A percentile compares a stretch with the other conserved stretches of the same genome.
Evolutionary conservation across 1,284 basidiomycete species (phyloP).

Genomic region (Pseudozyma thailandica): DNA sequence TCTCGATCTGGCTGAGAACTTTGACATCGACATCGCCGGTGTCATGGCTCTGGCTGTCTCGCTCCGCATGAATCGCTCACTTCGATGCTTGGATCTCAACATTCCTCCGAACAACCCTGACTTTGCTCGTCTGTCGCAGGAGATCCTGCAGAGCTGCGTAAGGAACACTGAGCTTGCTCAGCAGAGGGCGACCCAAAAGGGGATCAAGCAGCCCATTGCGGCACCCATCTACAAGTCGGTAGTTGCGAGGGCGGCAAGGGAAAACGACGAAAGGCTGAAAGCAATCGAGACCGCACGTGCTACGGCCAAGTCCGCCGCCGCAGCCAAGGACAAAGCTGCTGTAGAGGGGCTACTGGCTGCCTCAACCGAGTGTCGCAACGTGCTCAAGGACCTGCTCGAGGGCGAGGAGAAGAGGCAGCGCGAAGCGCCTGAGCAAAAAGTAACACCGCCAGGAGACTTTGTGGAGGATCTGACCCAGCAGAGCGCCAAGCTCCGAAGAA

Average conservation of each 20-base stretch:
- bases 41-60: slow-evolving; percentile 90
- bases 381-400: slow-evolving; percentile 43
- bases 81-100: slow-evolving; percentile 92
- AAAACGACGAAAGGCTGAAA: slow-evolving; percentile 53
- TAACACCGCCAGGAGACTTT: slow-evolving; percentile 40
- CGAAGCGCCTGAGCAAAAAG: slow-evolving; percentile 33
- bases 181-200: slow-evolving; percentile 43
- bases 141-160: slow-evolving; percentile 79
- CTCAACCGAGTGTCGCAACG: slow-evolving; percentile 42
- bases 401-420: slow-evolving; percentile 47
- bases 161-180: slow-evolving; percentile 70
- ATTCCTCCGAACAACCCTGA: slow-evolving; percentile 86
- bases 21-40: slow-evolving; percentile 82
- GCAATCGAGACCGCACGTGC: slow-evolving; percentile 39
- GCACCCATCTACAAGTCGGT: slow-evolving; percentile 63
- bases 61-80: slow-evolving; percentile 80
- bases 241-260: slow-evolving; percentile 54
- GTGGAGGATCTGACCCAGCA: slow-evolving; percentile 53
- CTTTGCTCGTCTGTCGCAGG: slow-evolving; percentile 75
- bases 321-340: slow-evolving; percentile 18
- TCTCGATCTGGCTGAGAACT: slow-evolving; percentile 71
- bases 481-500: slow-evolving; percentile 29
- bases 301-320: slow-evolving; percentile 21
- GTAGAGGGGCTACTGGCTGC: slow-evolving; percentile 31
- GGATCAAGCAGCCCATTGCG: slow-evolving; percentile 55